These are phyloP conservation scores for Phlegmacium glaucopus DNA, from an alignment of 768 basidiomycete genomes.

Conservation along the genomic window DNA sequence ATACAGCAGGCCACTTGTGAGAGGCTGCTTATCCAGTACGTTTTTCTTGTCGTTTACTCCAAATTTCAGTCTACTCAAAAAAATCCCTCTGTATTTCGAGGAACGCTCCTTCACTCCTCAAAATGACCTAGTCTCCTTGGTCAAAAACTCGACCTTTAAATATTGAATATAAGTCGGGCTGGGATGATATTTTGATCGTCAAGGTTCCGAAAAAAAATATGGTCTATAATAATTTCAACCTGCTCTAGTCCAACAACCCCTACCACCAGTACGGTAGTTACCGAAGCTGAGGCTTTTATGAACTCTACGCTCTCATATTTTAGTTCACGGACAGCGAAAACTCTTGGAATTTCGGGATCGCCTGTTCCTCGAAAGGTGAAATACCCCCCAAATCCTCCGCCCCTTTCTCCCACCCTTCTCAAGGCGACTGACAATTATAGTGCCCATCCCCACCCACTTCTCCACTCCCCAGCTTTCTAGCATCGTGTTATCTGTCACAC, in stretches of 20 bases:
- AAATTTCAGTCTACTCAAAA: not conserved
- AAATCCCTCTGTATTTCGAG: not conserved
- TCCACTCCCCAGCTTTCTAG: conserved; percentile 17
- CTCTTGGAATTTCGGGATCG: conserved; percentile 33
- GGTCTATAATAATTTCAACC: conserved; percentile 15
- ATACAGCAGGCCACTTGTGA: conserved; percentile 4
- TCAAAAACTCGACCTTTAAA: conserved; percentile 23
- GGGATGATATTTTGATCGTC: conserved; percentile 44
- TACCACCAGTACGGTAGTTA: conserved; percentile 12
- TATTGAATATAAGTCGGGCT: conserved; percentile 43
- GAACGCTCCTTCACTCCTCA: not conserved
- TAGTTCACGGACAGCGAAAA: conserved; percentile 40
- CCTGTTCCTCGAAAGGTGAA: conserved; percentile 16
- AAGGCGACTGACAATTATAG: conserved; percentile 25
- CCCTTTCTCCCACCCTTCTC: conserved; percentile 25
- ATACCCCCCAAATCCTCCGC: conserved; percentile 6
- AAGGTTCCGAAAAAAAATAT: conserved; percentile 25
- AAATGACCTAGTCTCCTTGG: conserved; percentile 17
- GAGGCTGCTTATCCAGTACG: conserved; percentile 13
- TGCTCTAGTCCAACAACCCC: conserved; percentile 26
- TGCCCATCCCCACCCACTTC: conserved; percentile 36
- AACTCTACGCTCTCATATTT: conserved; percentile 42
- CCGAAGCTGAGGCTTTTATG: conserved; percentile 39
- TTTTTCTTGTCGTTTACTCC: conserved; percentile 1
- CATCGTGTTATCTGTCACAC: conserved; percentile 4